Evolutionary conservation across 108 stramenopile species (phyloP), one percentile per base, ranked within the genome.

Genomic region (Seminavis robusta): DNA sequence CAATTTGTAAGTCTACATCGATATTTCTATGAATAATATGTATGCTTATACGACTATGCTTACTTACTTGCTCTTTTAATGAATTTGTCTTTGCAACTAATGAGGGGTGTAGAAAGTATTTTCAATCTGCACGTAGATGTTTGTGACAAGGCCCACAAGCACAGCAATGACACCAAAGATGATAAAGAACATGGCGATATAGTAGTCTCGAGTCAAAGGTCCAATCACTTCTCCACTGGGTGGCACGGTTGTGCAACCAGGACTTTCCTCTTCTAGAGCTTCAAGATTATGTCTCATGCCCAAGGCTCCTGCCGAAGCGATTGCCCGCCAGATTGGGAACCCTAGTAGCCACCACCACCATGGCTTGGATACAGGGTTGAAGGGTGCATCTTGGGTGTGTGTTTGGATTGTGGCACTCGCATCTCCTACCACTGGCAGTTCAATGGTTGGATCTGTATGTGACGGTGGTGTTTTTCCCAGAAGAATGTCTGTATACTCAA

Each of bases 341-440:
- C 48, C 10, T 5, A 44, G 0, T 0, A 51, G 59, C 0, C 34
- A 79, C 77, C 77, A 79, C 71, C 71, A 79, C 53, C 56, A 57
- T 10, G 77, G 77, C 44, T 71, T 73, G 0, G 40, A 24, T 13
- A 24, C 47, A 23, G 4, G 8, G 8, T 50, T 20, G 0, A 28
- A 13, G 16, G n/a, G n/a, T n/a, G n/a, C n/a, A n/a, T n/a, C n/a
- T 55, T 45, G 31, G 31, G 19, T 36, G 29, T 42, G 21, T n/a
- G 50, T 28, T n/a, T 52, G 44, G 24, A 90, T 77, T 32, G 53
- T 52, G 15, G 79, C 64, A 1, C 59, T 69, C 0, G 86, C 79
- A 51, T 85, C 76, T 8, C 85, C 90, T 33, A 69, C 84, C 1
- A 82, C 52, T 1, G 88, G 88, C 0, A 90, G 60, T 33, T 90